Conservation (phyloP, 768 basidiomycete species). For the Austroboletus eburneus region DNA sequence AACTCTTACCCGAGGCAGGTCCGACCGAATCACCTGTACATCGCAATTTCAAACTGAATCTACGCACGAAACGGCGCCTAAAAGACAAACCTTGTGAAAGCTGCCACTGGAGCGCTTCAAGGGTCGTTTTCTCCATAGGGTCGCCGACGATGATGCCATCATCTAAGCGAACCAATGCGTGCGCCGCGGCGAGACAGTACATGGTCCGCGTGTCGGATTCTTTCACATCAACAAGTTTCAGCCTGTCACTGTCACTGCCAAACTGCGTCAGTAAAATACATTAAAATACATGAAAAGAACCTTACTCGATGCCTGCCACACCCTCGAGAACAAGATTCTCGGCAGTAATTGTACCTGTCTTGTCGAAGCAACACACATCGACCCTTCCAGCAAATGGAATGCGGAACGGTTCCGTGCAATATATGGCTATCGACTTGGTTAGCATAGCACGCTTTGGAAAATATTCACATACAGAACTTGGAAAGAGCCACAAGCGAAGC, state of each 20-base stretch:
- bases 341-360: slow-evolving; percentile 97
- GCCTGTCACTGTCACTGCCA: slow-evolving; percentile 52
- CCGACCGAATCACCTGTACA: slow-evolving; percentile 59
- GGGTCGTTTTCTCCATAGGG: slow-evolving; percentile 97
- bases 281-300: slow-evolving; percentile 4
- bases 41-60: not conserved
- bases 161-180: slow-evolving; percentile 90
- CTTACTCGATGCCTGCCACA: slow-evolving; percentile 86
- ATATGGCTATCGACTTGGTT: slow-evolving; percentile 66
- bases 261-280: slow-evolving; percentile 5
- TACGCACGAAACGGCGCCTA: not conserved
- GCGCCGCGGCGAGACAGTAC: slow-evolving; percentile 86
- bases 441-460: not conserved
- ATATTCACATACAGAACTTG: slow-evolving; percentile 67
- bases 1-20: slow-evolving; percentile 46
- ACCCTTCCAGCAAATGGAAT: slow-evolving; percentile 95
- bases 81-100: slow-evolving; percentile 54
- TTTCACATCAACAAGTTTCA: slow-evolving; percentile 73
- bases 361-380: slow-evolving; percentile 98
- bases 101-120: slow-evolving; percentile 89
- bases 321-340: slow-evolving; percentile 95
- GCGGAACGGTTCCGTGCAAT: slow-evolving; percentile 98
- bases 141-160: slow-evolving; percentile 95
- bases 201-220: slow-evolving; percentile 75
- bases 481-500: slow-evolving; percentile 89